Evolutionary conservation across 2,329 filamentous ascomycete species (phyloP).

Genomic region (Eutypa lata): DNA sequence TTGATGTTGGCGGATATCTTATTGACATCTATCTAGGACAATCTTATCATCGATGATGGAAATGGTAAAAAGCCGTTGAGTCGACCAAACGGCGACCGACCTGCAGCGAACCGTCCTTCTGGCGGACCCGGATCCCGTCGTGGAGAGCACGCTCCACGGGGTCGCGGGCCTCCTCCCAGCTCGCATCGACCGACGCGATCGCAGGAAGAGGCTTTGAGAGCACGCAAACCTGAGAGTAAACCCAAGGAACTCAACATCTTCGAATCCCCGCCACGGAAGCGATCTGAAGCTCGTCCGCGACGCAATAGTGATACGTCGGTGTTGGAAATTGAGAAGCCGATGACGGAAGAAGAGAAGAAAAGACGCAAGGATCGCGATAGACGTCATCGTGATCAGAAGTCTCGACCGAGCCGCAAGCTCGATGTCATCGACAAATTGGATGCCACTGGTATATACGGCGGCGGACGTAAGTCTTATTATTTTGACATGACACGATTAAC

Average conservation of each 20-base stretch:
- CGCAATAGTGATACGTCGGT: constrained; percentile 80
- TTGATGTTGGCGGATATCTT: constrained; percentile 1
- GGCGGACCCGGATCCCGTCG: constrained; percentile 37
- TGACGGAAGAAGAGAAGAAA: constrained; percentile 59
- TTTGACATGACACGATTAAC: neutral
- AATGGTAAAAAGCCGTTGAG: constrained; percentile 33
- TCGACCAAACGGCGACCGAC: constrained; percentile 24
- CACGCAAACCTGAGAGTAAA: constrained; percentile 39
- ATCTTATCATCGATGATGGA: constrained; percentile 62
- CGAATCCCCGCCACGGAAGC: constrained; percentile 36
- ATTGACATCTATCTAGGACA: constrained; percentile 53
- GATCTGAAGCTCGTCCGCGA: constrained; percentile 51
- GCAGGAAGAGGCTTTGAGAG: constrained; percentile 61
- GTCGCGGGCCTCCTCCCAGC: constrained; percentile 40
- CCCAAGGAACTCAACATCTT: constrained; percentile 32
- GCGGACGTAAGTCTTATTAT: constrained; percentile 64
- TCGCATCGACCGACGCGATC: constrained; percentile 62
- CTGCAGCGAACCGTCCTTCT: constrained; percentile 36
- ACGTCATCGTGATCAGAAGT: constrained; percentile 50
- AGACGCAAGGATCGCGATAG: constrained; percentile 51
- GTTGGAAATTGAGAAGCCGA: constrained; percentile 55
- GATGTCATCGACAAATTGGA: constrained; percentile 97
- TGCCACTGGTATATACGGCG: constrained; percentile 92
- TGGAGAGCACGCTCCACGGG: constrained; percentile 47
- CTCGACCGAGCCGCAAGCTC: constrained; percentile 49